Conservation (phyloP, 352 stramenopile species). For the Pythium phragmiticola region DNA sequence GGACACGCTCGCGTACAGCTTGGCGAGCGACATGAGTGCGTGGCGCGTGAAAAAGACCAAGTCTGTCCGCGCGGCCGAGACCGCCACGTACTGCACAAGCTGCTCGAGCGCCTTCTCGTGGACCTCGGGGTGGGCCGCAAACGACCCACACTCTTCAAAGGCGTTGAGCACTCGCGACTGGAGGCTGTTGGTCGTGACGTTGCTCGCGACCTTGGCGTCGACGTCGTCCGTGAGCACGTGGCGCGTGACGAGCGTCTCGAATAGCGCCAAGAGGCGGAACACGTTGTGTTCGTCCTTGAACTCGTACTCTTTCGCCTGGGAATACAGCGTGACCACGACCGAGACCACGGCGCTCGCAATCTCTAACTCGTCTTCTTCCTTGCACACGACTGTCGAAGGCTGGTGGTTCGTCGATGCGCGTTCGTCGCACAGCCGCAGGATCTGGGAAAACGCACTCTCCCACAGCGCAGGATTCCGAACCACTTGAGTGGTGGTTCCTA, state of each 20-base stretch:
- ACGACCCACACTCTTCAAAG: conserved; percentile 81
- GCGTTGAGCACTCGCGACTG: conserved; percentile 81
- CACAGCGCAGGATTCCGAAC: conserved; percentile 60
- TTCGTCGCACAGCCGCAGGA: conserved; percentile 57
- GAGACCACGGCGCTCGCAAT: conserved; percentile 75
- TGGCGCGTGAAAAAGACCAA: conserved; percentile 83
- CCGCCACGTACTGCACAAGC: conserved; percentile 55
- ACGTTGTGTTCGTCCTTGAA: conserved; percentile 69
- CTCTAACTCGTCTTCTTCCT: conserved; percentile 79
- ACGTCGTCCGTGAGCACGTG: conserved; percentile 50
- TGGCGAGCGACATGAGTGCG: conserved; percentile 67
- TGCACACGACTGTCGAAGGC: conserved; percentile 23
- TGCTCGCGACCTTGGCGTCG: conserved; percentile 36
- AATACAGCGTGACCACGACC: conserved; percentile 75
- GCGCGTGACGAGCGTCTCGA: conserved; percentile 57
- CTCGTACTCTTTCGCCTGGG: conserved; percentile 70
- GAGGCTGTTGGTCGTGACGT: conserved; percentile 79
- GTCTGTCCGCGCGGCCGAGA: conserved; percentile 36
- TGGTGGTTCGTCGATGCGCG: conserved; percentile 19
- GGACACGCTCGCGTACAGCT: conserved; percentile 71
- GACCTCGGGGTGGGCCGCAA: conserved; percentile 54
- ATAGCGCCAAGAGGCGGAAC: conserved; percentile 59
- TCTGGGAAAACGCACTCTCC: conserved; percentile 61
- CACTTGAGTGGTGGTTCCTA: conserved; percentile 19
- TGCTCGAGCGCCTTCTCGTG: conserved; percentile 73